Evolutionary conservation across 768 basidiomycete genomes (phyloP).

Genomic region (Russula emetica): DNA sequence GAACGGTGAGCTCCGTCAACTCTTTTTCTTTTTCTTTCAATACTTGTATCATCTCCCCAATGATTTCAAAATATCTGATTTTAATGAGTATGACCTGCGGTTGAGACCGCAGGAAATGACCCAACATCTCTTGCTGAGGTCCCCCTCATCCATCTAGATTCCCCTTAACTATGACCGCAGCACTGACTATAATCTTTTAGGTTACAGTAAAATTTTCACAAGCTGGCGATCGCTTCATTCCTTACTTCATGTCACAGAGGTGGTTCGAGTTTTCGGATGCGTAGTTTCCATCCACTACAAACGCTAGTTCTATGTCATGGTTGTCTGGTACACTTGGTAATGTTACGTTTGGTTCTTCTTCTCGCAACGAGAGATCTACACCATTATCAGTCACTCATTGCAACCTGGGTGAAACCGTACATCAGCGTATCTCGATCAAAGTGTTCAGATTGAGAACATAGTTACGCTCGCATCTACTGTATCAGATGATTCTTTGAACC

Average conservation of each 20-base stretch:
- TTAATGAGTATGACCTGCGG: conserved; percentile 35
- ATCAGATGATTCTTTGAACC: no score
- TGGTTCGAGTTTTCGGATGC: not conserved
- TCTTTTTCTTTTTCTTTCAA: not conserved
- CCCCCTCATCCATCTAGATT: not conserved
- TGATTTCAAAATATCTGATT: conserved; percentile 34
- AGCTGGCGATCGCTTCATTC: not conserved
- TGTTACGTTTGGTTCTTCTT: not conserved
- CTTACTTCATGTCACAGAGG: not conserved
- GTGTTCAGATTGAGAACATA: no score
- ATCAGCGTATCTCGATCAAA: no score
- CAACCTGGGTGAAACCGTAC: not conserved
- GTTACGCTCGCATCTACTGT: no score
- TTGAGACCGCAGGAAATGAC: conserved; percentile 28
- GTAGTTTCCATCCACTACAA: not conserved
- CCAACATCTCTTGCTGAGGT: conserved; percentile 21
- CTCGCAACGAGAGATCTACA: not conserved
- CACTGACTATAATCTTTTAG: conserved; percentile 8
- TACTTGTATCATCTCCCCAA: conserved; percentile 11
- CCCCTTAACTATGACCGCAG: not conserved
- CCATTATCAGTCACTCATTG: not conserved
- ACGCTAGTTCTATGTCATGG: not conserved
- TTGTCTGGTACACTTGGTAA: not conserved
- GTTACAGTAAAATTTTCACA: not conserved
- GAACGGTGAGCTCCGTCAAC: conserved; percentile 11